Percentiles rank a stretch among this genome's conserved stretches.
Evolutionary conservation across 805 yeast species (phyloP).

Genomic region (Priceomyces medius): DNA sequence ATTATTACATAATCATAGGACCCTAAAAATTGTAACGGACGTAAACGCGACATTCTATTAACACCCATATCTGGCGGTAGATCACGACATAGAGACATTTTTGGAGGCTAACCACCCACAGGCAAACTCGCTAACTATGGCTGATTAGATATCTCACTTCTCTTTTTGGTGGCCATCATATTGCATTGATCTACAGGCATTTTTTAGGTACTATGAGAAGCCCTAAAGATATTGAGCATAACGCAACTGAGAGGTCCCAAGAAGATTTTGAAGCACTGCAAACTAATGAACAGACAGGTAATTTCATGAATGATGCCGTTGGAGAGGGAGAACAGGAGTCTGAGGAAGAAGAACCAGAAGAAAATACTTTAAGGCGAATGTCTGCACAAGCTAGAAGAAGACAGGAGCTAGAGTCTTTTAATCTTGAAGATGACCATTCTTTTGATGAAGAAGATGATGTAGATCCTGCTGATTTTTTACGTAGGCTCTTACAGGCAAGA

Average conservation of each 20-base stretch:
- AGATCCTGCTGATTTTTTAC: constrained; percentile 19
- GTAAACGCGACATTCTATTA: too few species aligned
- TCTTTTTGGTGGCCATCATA: background rate
- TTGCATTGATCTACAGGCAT: background rate
- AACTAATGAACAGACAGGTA: background rate
- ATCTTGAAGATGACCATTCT: constrained; percentile 18
- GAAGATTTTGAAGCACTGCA: background rate
- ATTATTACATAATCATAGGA: too few species aligned
- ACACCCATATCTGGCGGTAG: background rate
- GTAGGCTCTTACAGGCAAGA: constrained; percentile 18
- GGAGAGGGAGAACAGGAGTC: constrained; percentile 7
- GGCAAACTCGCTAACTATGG: background rate
- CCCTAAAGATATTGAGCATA: background rate
- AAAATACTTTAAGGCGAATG: constrained; percentile 34
- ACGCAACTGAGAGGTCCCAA: background rate
- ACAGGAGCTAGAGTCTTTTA: constrained; percentile 16
- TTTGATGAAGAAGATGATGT: constrained; percentile 11
- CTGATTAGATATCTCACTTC: background rate
- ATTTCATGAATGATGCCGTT: background rate
- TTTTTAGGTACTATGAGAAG: background rate
- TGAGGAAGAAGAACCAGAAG: constrained; percentile 14
- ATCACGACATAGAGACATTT: constrained; percentile 1
- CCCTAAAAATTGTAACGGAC: too few species aligned
- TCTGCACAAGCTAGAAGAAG: constrained; percentile 34
- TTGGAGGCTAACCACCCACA: background rate